Evolutionary conservation across 352 stramenopile species (phyloP).

Genomic region (Phytophthora palmivora): DNA sequence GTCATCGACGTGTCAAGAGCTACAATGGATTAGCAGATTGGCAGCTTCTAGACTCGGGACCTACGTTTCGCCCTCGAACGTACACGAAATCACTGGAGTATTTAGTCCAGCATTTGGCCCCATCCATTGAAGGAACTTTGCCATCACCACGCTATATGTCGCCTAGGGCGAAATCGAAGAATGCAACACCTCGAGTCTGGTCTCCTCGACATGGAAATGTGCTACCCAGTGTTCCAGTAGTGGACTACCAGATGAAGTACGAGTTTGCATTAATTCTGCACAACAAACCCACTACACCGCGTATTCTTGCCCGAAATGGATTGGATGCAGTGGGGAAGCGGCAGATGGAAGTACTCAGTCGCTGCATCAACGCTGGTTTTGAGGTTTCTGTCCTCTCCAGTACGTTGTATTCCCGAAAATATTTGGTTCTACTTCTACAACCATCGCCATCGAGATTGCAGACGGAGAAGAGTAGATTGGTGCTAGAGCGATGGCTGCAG

Average conservation of each 20-base stretch:
- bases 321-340: slow-evolving; percentile 76
- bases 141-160: slow-evolving; percentile 51
- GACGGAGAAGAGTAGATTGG: slow-evolving; percentile 82
- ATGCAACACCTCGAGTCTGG: slow-evolving; percentile 70
- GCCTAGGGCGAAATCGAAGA: slow-evolving; percentile 51
- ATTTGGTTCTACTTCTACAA: slow-evolving; percentile 75
- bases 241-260: slow-evolving; percentile 81
- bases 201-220: slow-evolving; percentile 62
- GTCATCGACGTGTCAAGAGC: slow-evolving; percentile 61
- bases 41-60: slow-evolving; percentile 26
- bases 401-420: slow-evolving; percentile 84
- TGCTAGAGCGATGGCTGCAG: slow-evolving; percentile 86
- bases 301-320: slow-evolving; percentile 76
- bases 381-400: slow-evolving; percentile 84
- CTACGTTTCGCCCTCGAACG: slow-evolving; percentile 51
- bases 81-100: slow-evolving; percentile 86
- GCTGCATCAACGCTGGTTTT: slow-evolving; percentile 76
- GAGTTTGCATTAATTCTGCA: slow-evolving; percentile 86
- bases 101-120: slow-evolving; percentile 81
- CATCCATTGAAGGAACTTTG: slow-evolving; percentile 38
- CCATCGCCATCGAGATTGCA: slow-evolving; percentile 69
- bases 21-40: slow-evolving; percentile 46
- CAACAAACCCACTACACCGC: slow-evolving; percentile 82
- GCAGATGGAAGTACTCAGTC: slow-evolving; percentile 78
- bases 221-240: slow-evolving; percentile 35